Evolutionary conservation across 768 basidiomycete species (phyloP).

Genomic region (Gloeostereum incarnatum): DNA sequence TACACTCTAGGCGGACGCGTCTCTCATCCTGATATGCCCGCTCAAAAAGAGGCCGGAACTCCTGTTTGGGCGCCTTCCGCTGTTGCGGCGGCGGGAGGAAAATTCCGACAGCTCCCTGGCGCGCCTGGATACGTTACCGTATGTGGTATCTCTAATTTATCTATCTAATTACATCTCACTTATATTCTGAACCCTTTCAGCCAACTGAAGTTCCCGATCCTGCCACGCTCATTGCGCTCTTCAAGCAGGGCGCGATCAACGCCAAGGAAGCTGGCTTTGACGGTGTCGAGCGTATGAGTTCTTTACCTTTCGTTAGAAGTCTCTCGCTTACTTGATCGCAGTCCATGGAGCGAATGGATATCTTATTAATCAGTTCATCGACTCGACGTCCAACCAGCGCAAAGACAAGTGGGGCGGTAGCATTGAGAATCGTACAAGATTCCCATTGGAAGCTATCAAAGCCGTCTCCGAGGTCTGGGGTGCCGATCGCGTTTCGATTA

Average conservation of each 20-base stretch:
- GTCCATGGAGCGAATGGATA: constrained; percentile 21
- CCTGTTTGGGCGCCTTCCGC: constrained; percentile 19
- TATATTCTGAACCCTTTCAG: constrained; percentile 4
- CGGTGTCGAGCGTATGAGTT: constrained; percentile 22
- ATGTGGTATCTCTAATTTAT: no score
- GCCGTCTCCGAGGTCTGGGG: constrained; percentile 24
- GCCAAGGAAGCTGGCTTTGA: constrained; percentile 27
- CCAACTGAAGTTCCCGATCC: constrained; percentile 21
- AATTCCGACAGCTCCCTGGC: no score
- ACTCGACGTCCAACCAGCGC: constrained; percentile 22
- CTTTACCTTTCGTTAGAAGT: no score
- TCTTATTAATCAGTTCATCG: constrained; percentile 27
- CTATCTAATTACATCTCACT: background rate
- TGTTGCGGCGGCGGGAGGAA: constrained; percentile 17
- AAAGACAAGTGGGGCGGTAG: constrained; percentile 35
- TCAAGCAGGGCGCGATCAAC: constrained; percentile 21
- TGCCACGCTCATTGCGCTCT: constrained; percentile 16
- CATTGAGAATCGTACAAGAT: constrained; percentile 30
- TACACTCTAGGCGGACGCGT: constrained; percentile 15
- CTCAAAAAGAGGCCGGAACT: constrained; percentile 15
- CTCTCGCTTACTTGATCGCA: no score
- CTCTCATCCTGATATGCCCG: constrained; percentile 16
- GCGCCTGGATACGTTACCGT: constrained; percentile 18
- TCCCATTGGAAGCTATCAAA: constrained; percentile 25
- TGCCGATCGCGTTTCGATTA: constrained; percentile 17